Conservation (phyloP, 2,329 filamentous ascomycete genomes). For the Raffaelea albimanens region DNA sequence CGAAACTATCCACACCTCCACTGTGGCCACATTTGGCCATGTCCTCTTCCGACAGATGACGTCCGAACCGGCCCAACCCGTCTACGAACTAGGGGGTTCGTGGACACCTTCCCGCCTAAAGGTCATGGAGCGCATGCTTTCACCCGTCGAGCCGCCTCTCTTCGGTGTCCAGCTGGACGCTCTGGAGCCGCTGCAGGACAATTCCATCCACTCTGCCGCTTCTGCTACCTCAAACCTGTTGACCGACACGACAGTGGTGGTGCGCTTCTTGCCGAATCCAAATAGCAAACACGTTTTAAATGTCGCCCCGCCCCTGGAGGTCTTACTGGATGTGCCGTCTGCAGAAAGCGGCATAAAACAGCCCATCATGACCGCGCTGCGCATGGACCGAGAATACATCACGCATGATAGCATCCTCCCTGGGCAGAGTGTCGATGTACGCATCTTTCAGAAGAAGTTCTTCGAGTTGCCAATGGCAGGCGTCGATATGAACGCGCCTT, state of each 20-base stretch:
- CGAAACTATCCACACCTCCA: conserved; percentile 1
- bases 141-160: conserved; percentile 37
- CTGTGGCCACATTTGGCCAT: conserved; percentile 39
- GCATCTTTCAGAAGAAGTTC: conserved; percentile 30
- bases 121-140: conserved; percentile 28
- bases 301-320: conserved; percentile 24
- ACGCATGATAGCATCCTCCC: conserved; percentile 38
- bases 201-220: neutral
- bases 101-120: neutral
- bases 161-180: conserved; percentile 29
- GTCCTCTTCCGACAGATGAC: conserved; percentile 27
- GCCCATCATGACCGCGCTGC: conserved; percentile 28
- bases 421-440: conserved; percentile 35
- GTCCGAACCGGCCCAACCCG: neutral
- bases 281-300: conserved; percentile 4
- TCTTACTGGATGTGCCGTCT: conserved; percentile 18
- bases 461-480: conserved; percentile 17
- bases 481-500: neutral
- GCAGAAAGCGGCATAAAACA: neutral
- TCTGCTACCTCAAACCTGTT: neutral
- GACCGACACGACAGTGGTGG: conserved; percentile 26
- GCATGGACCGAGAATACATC: no score
- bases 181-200: no score
- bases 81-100: neutral
- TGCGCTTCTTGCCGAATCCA: conserved; percentile 36